A percentile compares a stretch with the other conserved stretches of the same genome.
Evolutionary conservation across 1,284 basidiomycete genomes (phyloP).

Genomic region (Puccinia sorghi): DNA sequence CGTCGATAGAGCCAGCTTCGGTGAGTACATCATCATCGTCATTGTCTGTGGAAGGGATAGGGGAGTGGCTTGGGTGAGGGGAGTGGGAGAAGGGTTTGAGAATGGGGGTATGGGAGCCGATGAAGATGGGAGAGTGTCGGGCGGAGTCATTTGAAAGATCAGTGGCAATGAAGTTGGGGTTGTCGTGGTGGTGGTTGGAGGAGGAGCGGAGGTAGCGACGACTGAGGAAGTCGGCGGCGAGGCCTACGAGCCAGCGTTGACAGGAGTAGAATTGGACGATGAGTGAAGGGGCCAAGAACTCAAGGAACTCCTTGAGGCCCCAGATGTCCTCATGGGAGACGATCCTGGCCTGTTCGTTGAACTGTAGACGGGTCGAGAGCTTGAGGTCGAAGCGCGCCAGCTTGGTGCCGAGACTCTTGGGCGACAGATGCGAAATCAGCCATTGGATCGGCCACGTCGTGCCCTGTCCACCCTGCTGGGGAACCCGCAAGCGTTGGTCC

Average conservation of each 20-base stretch:
- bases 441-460: constrained; percentile 9
- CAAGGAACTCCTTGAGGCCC: constrained; percentile 17
- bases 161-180: not conserved
- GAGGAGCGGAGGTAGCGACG: not conserved
- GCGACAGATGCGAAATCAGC: constrained; percentile 3
- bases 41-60: not conserved
- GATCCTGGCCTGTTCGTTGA: constrained; percentile 36
- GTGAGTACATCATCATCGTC: not conserved
- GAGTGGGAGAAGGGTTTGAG: not conserved
- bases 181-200: not conserved
- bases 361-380: constrained; percentile 13
- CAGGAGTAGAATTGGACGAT: not conserved
- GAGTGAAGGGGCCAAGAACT: not conserved
- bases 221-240: not conserved
- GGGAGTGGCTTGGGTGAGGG: not conserved
- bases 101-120: not conserved
- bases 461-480: not conserved
- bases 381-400: not conserved
- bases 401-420: not conserved
- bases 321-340: constrained; percentile 35
- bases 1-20: not conserved
- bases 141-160: not conserved
- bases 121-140: constrained; percentile 6
- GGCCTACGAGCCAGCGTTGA: constrained; percentile 9
- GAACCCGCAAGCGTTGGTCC: not conserved